Conservation (phyloP, 2,329 filamentous ascomycete genomes). For the Colletotrichum plurivorum region DNA sequence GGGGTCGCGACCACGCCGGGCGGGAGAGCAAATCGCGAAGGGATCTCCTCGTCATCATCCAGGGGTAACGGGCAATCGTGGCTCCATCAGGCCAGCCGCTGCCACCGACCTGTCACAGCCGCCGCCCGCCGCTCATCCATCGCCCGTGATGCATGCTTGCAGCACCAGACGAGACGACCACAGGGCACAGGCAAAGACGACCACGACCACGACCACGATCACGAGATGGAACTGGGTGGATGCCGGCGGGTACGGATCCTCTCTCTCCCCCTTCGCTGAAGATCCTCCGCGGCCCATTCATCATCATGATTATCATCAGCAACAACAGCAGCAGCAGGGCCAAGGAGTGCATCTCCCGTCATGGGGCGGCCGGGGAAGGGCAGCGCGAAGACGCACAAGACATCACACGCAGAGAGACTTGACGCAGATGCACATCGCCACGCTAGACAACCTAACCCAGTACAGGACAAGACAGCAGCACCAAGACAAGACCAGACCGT, state of each 20-base stretch:
- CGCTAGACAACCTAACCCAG: too few species aligned
- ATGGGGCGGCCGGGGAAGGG: conserved; percentile 1
- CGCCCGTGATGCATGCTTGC: too few species aligned
- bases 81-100: conserved; percentile 18
- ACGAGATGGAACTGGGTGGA: too few species aligned
- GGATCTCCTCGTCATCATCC: conserved; percentile 29
- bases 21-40: conserved; percentile 30
- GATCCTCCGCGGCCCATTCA: neutral
- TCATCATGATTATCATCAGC: neutral
- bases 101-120: conserved; percentile 7
- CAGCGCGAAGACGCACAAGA: conserved; percentile 6
- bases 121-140: too few species aligned
- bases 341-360: too few species aligned
- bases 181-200: too few species aligned
- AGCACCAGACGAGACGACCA: too few species aligned
- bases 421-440: conserved; percentile 20
- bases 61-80: conserved; percentile 22
- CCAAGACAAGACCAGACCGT: conserved; percentile 21
- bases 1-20: conserved; percentile 15
- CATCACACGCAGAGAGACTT: conserved; percentile 6
- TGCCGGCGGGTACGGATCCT: neutral
- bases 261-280: neutral
- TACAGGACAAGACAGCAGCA: conserved; percentile 9
- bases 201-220: too few species aligned
- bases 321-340: neutral